Evolutionary conservation across 2,329 filamentous ascomycete species (phyloP).

Genomic region (Aspergillus vadensis): DNA sequence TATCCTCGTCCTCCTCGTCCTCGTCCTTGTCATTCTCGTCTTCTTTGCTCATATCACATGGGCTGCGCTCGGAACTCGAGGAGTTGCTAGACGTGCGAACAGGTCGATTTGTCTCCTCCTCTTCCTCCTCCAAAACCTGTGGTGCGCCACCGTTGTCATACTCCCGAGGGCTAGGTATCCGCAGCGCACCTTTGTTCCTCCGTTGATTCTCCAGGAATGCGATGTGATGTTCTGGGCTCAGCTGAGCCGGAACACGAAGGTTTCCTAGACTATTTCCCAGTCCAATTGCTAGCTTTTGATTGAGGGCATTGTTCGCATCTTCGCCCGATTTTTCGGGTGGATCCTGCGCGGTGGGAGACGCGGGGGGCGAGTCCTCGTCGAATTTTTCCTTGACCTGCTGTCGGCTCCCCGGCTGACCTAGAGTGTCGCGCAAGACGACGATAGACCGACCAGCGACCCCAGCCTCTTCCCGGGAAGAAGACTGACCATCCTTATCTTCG

Average conservation of each 20-base stretch:
- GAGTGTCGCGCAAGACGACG: constrained; percentile 40
- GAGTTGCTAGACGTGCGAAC: constrained; percentile 27
- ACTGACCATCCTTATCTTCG: constrained; percentile 45
- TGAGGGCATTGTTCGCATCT: constrained; percentile 12
- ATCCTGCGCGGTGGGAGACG: constrained; percentile 24
- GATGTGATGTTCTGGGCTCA: constrained; percentile 76
- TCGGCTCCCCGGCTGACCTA: constrained; percentile 25
- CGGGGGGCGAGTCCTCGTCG: constrained; percentile 31
- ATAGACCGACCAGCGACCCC: constrained; percentile 43
- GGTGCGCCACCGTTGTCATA: constrained; percentile 81
- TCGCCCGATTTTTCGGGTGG: constrained; percentile 24
- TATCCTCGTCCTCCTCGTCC: constrained; percentile 18
- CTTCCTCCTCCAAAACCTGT: constrained; percentile 55
- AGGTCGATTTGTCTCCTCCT: constrained; percentile 31
- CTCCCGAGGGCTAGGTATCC: constrained; percentile 89
- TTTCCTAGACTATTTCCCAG: constrained; percentile 53
- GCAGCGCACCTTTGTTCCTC: constrained; percentile 71
- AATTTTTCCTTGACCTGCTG: constrained; percentile 21
- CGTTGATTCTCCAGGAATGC: constrained; percentile 84
- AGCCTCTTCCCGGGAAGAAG: constrained; percentile 36
- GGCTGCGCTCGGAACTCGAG: constrained; percentile 22
- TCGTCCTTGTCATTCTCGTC: constrained; percentile 16
- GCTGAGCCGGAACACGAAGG: constrained; percentile 54
- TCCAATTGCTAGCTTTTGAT: constrained; percentile 14
- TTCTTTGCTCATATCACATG: constrained; percentile 9